Percentiles rank a stretch among this genome's conserved stretches.
Evolutionary conservation across 164 flowering plant genomes (phyloP).

Genomic region (Echeveria elegans): DNA sequence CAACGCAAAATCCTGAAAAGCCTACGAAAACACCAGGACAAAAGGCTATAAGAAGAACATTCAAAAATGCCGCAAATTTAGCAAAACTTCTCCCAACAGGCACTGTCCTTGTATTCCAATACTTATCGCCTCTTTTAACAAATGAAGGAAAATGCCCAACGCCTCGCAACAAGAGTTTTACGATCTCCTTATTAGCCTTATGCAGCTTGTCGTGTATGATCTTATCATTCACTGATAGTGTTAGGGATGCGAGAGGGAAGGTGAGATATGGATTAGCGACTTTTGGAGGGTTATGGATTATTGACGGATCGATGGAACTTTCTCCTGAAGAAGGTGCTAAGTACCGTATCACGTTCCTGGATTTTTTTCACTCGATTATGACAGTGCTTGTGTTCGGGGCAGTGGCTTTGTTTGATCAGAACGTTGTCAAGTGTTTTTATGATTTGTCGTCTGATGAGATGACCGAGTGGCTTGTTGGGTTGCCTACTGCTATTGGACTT

Average conservation of each 20-base stretch:
- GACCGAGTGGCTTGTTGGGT: slow-evolving; percentile 8
- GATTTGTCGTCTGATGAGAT: slow-evolving; percentile 8
- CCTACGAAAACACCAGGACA: slow-evolving; percentile 11
- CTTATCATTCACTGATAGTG: slow-evolving; percentile 13
- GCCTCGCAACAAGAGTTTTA: slow-evolving; percentile 5
- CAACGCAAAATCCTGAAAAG: background rate
- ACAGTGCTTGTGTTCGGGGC: slow-evolving; percentile 9
- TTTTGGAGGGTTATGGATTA: slow-evolving; percentile 5
- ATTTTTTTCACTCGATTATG: slow-evolving; percentile 10
- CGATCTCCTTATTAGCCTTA: slow-evolving; percentile 1
- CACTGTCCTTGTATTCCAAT: slow-evolving; percentile 12
- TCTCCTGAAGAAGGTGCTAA: slow-evolving; percentile 3
- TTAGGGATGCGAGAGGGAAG: slow-evolving; percentile 12
- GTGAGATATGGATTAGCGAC: slow-evolving; percentile 12
- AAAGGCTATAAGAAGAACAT: slow-evolving; percentile 12
- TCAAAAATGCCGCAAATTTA: slow-evolving; percentile 11
- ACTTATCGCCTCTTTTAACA: slow-evolving; percentile 10
- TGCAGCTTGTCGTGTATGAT: slow-evolving; percentile 10
- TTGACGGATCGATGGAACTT: slow-evolving; percentile 10
- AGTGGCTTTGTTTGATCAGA: slow-evolving; percentile 13
- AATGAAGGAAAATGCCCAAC: slow-evolving; percentile 11
- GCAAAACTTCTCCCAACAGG: slow-evolving; percentile 14
- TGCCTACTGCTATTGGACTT: slow-evolving; percentile 11
- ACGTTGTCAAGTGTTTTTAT: slow-evolving; percentile 12
- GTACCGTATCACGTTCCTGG: slow-evolving; percentile 7